Evolutionary conservation across 495 filamentous ascomycete species (phyloP).

Genomic region (Xylaria longipes): DNA sequence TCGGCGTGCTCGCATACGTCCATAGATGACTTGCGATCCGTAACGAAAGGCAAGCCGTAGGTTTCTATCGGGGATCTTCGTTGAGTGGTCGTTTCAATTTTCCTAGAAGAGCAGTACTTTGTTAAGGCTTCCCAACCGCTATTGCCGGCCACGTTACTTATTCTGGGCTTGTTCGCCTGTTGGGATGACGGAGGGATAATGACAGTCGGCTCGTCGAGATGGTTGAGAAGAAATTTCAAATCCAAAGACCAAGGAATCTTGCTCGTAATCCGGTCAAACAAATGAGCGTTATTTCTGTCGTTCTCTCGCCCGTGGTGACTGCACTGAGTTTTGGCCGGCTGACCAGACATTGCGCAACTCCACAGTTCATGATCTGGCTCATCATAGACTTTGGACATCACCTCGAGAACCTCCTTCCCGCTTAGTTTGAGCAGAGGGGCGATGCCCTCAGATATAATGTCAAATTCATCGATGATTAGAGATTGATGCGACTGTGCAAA

Average conservation of each 20-base stretch:
- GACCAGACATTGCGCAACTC: constrained; percentile 34
- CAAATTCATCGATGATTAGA: constrained; percentile 75
- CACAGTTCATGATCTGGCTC: constrained; percentile 34
- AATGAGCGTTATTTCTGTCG: constrained; percentile 32
- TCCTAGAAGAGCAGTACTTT: constrained; percentile 25
- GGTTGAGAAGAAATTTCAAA: constrained; percentile 78
- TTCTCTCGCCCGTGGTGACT: constrained; percentile 31
- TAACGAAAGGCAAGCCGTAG: constrained; percentile 37
- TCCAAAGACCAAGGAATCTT: constrained; percentile 65
- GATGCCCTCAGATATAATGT: constrained; percentile 48
- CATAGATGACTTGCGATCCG: constrained; percentile 19
- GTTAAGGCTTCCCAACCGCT: constrained; percentile 23
- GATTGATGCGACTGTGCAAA: constrained; percentile 65
- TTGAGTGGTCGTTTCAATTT: neutral
- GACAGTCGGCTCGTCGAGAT: constrained; percentile 77
- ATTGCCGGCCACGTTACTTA: constrained; percentile 30
- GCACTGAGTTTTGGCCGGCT: constrained; percentile 33
- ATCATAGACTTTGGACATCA: constrained; percentile 22
- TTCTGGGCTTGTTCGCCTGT: constrained; percentile 27
- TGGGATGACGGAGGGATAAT: constrained; percentile 54
- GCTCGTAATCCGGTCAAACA: constrained; percentile 59
- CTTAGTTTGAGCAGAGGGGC: constrained; percentile 37
- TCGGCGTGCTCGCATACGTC: constrained; percentile 42
- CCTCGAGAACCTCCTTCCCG: constrained; percentile 32
- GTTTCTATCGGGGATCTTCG: constrained; percentile 25